Base-by-base conservation (phyloP, 495 filamentous ascomycete genomes). In the Penicillium desertorum region DNA sequence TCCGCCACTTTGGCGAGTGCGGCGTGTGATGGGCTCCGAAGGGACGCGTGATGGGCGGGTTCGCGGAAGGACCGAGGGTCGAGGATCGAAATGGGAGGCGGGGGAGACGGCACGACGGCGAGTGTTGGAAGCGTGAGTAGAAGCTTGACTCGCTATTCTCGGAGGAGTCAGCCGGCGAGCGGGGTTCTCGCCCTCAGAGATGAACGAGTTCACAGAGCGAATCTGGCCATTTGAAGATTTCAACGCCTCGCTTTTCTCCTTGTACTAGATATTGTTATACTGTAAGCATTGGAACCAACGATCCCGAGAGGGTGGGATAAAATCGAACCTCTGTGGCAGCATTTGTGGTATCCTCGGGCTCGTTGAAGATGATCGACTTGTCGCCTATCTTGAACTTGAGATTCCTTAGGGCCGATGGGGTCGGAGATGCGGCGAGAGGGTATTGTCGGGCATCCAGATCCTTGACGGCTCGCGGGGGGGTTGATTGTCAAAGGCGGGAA, bases 371-470 rank as follows among this genome's bases (percentile, higher is more conserved):
- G 60, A 88, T 85, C 8, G 85, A 72, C 54, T 80, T 77, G 34
- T 82, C 84, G 22, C 86, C 85, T 17, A 91, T 70, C 49, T 88
- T 84, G 62, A 95, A 92, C 45, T 79, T 83, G 60, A 97, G 79
- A 17, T 82, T 84, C 58, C 83, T 85, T 37, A 98, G 71, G 41
- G 85, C 84, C 14, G 81, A 78, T 14, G 94, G 94, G 5, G 93
- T 96, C 0, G 89, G 87, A 20, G 86, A 83, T 42, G 80, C 77
- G 45, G 94, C 95, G 36, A 99, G 79, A 47, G 95, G 95, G 71
- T 92, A 99, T 59, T 90, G 81, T 66, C 96, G 93, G 9, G 89
- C 79, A 72, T 98, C 93, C 46, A 96, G 83, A 46, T 88, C 83
- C 42, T 80, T 72, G 16, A 92, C 76, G 22, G 88, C 83, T 45